Percentiles rank a stretch among this genome's conserved stretches.
These are phyloP conservation scores for Naganishia albida DNA, from an alignment of 1,284 basidiomycete genomes.

Conservation along the genomic window DNA sequence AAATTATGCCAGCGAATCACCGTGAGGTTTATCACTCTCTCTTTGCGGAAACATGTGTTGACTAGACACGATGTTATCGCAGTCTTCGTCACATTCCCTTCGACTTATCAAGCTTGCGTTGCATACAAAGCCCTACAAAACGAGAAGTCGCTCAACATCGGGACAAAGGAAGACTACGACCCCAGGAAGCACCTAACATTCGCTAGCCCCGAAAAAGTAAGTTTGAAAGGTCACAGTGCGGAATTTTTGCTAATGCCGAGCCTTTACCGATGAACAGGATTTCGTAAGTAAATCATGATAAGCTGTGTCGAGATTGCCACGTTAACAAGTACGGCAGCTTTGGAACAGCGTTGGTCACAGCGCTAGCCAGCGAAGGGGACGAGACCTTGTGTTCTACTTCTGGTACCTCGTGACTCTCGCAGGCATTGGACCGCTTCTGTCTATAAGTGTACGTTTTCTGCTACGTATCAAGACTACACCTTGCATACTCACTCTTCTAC, in stretches of 20 bases:
- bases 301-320: not conserved
- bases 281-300: not conserved
- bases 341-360: constrained; percentile 8
- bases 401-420: not conserved
- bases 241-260: not conserved
- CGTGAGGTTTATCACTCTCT: not conserved
- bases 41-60: not conserved
- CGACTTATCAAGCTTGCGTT: constrained; percentile 5
- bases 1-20: not conserved
- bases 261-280: not conserved
- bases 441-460: not conserved
- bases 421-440: not conserved
- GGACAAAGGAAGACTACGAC: not conserved
- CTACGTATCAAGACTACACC: not conserved
- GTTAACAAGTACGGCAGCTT: not conserved
- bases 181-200: constrained; percentile 3
- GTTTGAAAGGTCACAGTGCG: not conserved
- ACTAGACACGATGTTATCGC: not conserved
- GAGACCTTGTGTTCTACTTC: constrained; percentile 5
- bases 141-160: not conserved
- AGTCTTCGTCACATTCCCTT: constrained; percentile 19
- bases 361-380: not conserved
- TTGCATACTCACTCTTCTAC: no score
- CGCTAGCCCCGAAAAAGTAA: constrained; percentile 7
- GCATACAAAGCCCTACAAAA: not conserved